Evolutionary conservation across 495 filamentous ascomycete species (phyloP).

Genomic region (Platismatia glauca): DNA sequence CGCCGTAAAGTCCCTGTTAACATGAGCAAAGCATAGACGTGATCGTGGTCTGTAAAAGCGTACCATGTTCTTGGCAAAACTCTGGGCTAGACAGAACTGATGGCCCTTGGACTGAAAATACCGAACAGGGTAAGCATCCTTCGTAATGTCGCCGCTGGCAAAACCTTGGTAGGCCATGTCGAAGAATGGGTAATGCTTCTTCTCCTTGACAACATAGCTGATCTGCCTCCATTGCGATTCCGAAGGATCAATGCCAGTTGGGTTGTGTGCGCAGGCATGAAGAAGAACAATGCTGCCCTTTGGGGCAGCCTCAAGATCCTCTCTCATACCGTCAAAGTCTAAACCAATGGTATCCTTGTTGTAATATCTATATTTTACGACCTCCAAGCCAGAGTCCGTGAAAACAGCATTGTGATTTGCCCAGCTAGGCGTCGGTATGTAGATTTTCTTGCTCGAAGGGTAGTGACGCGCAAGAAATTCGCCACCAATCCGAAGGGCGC

Average conservation of each 20-base stretch:
- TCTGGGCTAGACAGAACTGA: conserved; percentile 80
- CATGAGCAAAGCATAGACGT: conserved; percentile 2
- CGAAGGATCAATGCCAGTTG: conserved; percentile 93
- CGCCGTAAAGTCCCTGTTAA: conserved; percentile 81
- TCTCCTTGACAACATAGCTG: conserved; percentile 77
- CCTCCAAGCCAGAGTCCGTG: conserved; percentile 81
- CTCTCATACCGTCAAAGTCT: conserved; percentile 89
- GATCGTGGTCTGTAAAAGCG: conserved; percentile 2
- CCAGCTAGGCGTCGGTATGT: conserved; percentile 93
- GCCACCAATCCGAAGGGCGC: conserved; percentile 87
- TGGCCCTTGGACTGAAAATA: conserved; percentile 91
- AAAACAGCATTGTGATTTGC: conserved; percentile 97
- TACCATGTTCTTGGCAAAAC: conserved; percentile 99
- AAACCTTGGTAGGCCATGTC: conserved; percentile 99
- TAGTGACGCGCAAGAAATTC: conserved; percentile 88
- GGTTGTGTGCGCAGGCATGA: conserved; percentile 98
- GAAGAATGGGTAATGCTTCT: conserved; percentile 91
- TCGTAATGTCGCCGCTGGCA: conserved; percentile 82
- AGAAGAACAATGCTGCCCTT: conserved; percentile 81
- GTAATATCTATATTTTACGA: conserved; percentile 95
- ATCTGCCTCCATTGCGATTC: conserved; percentile 89
- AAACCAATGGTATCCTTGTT: conserved; percentile 97
- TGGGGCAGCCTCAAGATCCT: conserved; percentile 83
- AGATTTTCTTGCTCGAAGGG: conserved; percentile 84
- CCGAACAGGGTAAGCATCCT: conserved; percentile 84